Base-by-base conservation (phyloP, 2,329 filamentous ascomycete species). In the Epichloe gansuensis region DNA sequence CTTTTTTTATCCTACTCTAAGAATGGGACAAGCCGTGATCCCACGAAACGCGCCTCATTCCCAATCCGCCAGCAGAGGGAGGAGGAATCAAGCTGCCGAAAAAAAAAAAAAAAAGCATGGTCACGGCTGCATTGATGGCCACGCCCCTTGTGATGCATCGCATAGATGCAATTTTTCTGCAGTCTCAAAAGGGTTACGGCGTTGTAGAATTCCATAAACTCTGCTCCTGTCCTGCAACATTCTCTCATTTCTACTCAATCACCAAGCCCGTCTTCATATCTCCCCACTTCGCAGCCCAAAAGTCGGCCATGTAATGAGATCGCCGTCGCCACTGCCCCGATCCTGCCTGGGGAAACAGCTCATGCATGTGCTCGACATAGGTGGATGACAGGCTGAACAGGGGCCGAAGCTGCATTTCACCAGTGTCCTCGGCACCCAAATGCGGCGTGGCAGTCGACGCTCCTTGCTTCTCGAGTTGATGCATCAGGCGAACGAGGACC, bases 371-470 rank as follows among this genome's bases (percentile, higher is more conserved):
- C 57, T 71, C 69, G 2, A 81, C 57, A 58, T 81, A 81, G 0
- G 77, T 81, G 5, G 72, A 73, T 5, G 64, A 73, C 8, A 81
- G 57, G 11, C 66, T 68, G 53, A 78, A 61, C 37, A 76, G 61
- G 1, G 65, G 63, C 53, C 61, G 61, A 12, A 66, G 67, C 23
- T 69, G 59, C 62, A 75, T 68, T 58, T 62, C 42, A 68, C 62
- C 42, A 68, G 60, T 3, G 63, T 60, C 0, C 42, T 50, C 4
- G 21, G 23, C 39, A 37, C 69, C 62, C 4, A 72, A 61, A 2
- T 68, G 61, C 0, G 81, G 80, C 1, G 71, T 69, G 0, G 73
- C 74, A 12, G 63, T 66, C 0, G 63, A 65, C 3, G 70, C 66
- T 0, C 69, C 67, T 9, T 73, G 67, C 5, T 69, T 62, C 12